phyloP scores from a whole-genome alignment of 257 asterid species.

The Nyctanthes arbortristis region DNA sequence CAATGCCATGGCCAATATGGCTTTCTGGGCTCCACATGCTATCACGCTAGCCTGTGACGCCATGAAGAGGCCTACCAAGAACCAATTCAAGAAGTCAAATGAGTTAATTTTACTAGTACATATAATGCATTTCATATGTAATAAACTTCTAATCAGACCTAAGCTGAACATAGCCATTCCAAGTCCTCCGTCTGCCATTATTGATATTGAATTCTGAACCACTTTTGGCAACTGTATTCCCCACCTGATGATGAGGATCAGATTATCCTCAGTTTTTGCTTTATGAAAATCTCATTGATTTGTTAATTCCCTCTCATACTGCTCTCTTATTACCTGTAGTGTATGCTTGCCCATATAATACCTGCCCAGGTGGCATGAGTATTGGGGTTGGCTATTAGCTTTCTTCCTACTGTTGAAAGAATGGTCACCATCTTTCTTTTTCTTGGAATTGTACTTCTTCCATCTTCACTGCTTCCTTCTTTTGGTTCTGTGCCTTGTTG shows the following conservation, averaged over 20 bases:
- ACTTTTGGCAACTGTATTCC: conserved; percentile 56
- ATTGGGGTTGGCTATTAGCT: conserved; percentile 75
- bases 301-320: too few species aligned
- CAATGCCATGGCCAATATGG: conserved; percentile 60
- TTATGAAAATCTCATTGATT: neutral
- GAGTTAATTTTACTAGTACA: neutral
- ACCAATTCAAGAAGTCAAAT: conserved; percentile 23
- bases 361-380: conserved; percentile 78
- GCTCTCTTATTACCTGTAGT: conserved; percentile 57
- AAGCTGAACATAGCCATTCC: conserved; percentile 99
- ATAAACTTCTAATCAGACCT: conserved; percentile 46
- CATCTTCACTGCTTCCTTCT: conserved; percentile 39
- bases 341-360: conserved; percentile 76
- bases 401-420: conserved; percentile 55
- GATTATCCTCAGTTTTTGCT: conserved; percentile 8
- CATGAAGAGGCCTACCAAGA: conserved; percentile 75
- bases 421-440: conserved; percentile 37
- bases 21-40: conserved; percentile 72
- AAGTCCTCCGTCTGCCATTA: conserved; percentile 85
- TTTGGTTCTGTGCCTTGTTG: conserved; percentile 36
- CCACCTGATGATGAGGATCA: conserved; percentile 48
- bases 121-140: conserved; percentile 19
- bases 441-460: conserved; percentile 28
- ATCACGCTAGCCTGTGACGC: conserved; percentile 75
- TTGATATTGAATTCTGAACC: conserved; percentile 56